Conservation (phyloP, 371 early-diverging fungal species). For the Phascolomyces articulosus region DNA sequence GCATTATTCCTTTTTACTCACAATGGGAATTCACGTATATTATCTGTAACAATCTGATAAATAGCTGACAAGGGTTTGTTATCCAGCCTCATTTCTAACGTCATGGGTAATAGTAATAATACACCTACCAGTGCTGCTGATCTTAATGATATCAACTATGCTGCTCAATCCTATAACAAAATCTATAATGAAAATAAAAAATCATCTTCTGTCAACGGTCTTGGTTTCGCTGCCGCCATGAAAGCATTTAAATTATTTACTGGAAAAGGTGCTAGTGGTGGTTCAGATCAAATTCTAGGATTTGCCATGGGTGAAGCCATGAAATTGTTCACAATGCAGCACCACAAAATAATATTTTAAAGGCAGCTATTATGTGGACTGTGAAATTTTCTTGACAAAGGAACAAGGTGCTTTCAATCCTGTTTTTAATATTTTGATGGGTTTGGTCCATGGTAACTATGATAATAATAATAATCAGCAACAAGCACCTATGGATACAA, state of each 20-base stretch:
- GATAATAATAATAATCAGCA: conserved; percentile 7
- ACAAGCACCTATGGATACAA: background rate
- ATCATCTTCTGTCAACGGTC: conserved; percentile 37
- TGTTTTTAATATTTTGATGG: conserved; percentile 23
- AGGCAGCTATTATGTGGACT: conserved; percentile 14
- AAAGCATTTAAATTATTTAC: conserved; percentile 55
- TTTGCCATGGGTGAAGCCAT: conserved; percentile 57
- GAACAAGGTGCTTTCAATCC: conserved; percentile 5
- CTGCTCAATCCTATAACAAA: conserved; percentile 34
- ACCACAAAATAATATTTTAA: conserved; percentile 15
- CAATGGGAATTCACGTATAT: no score
- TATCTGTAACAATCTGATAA: background rate
- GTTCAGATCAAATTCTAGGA: conserved; percentile 37
- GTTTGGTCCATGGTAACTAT: conserved; percentile 19
- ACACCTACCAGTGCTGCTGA: conserved; percentile 30
- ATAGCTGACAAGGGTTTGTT: conserved; percentile 33
- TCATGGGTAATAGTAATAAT: conserved; percentile 29
- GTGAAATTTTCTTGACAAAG: conserved; percentile 24
- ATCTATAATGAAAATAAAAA: conserved; percentile 37
- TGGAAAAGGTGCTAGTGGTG: conserved; percentile 31
- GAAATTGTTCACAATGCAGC: conserved; percentile 38
- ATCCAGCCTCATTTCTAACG: conserved; percentile 27
- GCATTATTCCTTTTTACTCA: background rate
- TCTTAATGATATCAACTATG: conserved; percentile 33
- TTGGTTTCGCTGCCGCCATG: conserved; percentile 53